Evolutionary conservation across 225 moss, liverwort and hornwort species (phyloP).

Genomic region (Thuidium tamariscinum): DNA sequence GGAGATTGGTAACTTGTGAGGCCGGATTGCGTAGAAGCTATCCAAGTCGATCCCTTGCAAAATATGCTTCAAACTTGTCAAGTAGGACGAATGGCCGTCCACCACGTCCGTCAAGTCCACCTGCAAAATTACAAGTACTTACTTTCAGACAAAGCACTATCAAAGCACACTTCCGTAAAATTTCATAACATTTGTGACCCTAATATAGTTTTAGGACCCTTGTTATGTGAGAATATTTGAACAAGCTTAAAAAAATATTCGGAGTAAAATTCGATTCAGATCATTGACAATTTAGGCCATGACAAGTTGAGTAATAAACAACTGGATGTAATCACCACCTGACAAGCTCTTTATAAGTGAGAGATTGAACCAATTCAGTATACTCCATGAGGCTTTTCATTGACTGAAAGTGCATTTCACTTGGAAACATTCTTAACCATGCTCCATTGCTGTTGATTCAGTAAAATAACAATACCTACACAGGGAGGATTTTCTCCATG

Average conservation of each 20-base stretch:
- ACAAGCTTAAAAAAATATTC: background rate
- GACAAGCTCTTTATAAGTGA: background rate
- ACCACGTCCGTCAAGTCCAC: conserved; percentile 62
- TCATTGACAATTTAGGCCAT: background rate
- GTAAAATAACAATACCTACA: background rate
- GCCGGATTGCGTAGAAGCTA: conserved; percentile 43
- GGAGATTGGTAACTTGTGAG: background rate
- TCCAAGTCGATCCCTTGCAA: conserved; percentile 56
- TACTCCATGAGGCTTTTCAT: background rate
- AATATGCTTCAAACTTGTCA: conserved; percentile 30
- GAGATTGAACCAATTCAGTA: background rate
- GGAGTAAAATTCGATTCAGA: background rate
- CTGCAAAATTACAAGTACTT: conserved; percentile 14
- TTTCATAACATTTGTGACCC: background rate
- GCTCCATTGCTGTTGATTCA: background rate
- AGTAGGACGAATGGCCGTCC: conserved; percentile 54
- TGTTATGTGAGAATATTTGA: background rate
- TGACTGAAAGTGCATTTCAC: background rate
- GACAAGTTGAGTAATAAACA: background rate
- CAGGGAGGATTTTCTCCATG: background rate
- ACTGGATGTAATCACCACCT: background rate
- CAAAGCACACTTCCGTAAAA: too few species aligned
- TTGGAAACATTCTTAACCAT: background rate
- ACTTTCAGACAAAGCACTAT: background rate
- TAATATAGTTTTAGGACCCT: background rate